phyloP scores from a whole-genome alignment of 2,329 filamentous ascomycete species.

The Penicillium sp. region DNA sequence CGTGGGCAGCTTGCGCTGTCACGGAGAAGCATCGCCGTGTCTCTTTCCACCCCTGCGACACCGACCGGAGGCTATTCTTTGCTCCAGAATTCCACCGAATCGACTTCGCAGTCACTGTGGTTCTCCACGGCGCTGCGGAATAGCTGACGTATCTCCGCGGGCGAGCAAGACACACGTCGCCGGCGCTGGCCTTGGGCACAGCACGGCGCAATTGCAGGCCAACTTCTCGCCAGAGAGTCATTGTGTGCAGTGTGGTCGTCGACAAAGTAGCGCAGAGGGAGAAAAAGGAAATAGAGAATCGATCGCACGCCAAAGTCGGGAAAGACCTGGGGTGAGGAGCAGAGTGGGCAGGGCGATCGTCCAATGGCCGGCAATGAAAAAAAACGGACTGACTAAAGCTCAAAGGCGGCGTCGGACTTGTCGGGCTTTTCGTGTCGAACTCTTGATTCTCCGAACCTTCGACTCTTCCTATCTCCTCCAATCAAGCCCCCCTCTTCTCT shows the following conservation, averaged over 20 bases:
- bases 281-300: conserved; percentile 16
- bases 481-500: not conserved
- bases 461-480: conserved; percentile 19
- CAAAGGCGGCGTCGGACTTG: conserved; percentile 21
- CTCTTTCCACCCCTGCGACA: conserved; percentile 31
- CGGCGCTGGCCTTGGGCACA: conserved; percentile 62
- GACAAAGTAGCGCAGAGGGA: conserved; percentile 21
- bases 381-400: conserved; percentile 30
- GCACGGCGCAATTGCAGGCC: conserved; percentile 47
- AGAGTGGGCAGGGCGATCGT: conserved; percentile 16
- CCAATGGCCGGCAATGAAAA: conserved; percentile 31
- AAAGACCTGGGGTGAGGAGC: conserved; percentile 17
- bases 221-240: conserved; percentile 42
- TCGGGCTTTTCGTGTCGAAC: conserved; percentile 11
- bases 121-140: conserved; percentile 26
- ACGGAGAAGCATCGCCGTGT: conserved; percentile 65
- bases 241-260: conserved; percentile 21
- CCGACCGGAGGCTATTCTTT: conserved; percentile 17
- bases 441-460: conserved; percentile 16
- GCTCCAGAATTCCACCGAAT: conserved; percentile 16
- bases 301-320: conserved; percentile 1
- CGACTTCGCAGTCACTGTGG: conserved; percentile 22
- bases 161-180: conserved; percentile 49
- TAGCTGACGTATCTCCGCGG: conserved; percentile 36
- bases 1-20: conserved; percentile 66